These are phyloP conservation scores for Yamadazyma nakazawae DNA, from an alignment of 805 yeast species.

Conservation along the genomic window DNA sequence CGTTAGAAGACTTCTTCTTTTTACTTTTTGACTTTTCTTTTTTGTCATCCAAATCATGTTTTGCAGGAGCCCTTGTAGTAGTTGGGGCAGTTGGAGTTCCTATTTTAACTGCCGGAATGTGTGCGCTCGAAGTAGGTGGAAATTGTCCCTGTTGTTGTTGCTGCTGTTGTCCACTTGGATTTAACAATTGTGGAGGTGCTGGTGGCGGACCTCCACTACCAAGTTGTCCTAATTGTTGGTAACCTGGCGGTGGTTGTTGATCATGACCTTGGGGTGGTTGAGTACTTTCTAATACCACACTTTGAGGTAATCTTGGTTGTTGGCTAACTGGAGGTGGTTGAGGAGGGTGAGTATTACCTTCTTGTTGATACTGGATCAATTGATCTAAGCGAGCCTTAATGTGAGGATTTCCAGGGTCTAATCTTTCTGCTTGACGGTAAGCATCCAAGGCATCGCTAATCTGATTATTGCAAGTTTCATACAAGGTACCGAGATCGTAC, in stretches of 20 bases:
- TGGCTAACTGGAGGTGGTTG: conserved; percentile 67
- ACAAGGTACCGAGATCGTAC: conserved; percentile 96
- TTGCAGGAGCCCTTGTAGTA: conserved; percentile 13
- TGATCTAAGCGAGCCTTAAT: conserved; percentile 91
- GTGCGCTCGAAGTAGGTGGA: conserved; percentile 6
- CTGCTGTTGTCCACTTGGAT: neutral
- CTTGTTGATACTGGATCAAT: conserved; percentile 67
- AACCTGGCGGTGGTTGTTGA: conserved; percentile 8
- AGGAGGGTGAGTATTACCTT: conserved; percentile 60
- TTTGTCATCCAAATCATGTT: conserved; percentile 41
- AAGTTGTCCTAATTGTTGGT: conserved; percentile 4
- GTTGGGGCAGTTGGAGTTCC: conserved; percentile 7
- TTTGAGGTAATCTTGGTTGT: conserved; percentile 61
- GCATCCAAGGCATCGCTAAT: conserved; percentile 94
- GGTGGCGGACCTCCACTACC: conserved; percentile 2
- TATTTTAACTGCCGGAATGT: conserved; percentile 2
- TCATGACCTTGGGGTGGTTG: conserved; percentile 24
- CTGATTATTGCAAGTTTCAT: conserved; percentile 97
- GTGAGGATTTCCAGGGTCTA: conserved; percentile 92
- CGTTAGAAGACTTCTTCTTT: conserved; percentile 22
- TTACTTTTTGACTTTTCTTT: conserved; percentile 21
- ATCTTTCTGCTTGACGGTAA: conserved; percentile 90
- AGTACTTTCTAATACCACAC: conserved; percentile 55
- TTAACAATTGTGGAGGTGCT: conserved; percentile 9
- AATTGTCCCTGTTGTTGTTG: conserved; percentile 1